Evolutionary conservation across 148 eudicot genomes (phyloP).

Genomic region (Salicornia ramosissima): DNA sequence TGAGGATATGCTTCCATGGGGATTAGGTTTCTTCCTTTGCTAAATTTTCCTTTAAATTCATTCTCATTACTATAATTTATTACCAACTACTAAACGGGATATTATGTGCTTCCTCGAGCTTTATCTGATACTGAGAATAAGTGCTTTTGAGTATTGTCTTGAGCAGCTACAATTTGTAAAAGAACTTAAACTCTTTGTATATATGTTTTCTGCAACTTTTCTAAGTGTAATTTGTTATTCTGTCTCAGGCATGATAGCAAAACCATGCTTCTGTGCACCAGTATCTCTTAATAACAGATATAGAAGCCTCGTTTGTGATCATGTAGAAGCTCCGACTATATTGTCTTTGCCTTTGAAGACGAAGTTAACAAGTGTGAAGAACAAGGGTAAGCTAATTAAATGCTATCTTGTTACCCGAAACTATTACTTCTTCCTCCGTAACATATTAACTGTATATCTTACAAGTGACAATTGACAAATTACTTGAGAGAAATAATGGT

Average conservation of each 20-base stretch:
- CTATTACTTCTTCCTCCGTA: neutral
- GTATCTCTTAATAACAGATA: neutral
- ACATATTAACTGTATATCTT: neutral
- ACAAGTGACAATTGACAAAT: neutral
- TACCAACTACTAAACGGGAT: too few species aligned
- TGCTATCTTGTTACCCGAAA: neutral
- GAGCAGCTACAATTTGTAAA: too few species aligned
- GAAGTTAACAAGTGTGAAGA: constrained; percentile 4
- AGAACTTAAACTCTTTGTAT: too few species aligned
- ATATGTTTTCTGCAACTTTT: too few species aligned
- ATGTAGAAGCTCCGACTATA: neutral
- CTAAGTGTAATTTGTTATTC: neutral
- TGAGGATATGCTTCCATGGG: too few species aligned
- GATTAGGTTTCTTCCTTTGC: too few species aligned
- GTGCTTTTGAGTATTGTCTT: too few species aligned
- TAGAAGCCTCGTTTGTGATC: neutral
- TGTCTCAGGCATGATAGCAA: constrained; percentile 13
- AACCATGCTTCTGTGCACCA: constrained; percentile 4
- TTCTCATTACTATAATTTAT: too few species aligned
- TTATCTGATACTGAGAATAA: too few species aligned
- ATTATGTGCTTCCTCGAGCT: too few species aligned
- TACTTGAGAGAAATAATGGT: neutral
- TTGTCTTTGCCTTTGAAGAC: constrained; percentile 8
- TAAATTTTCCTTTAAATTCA: too few species aligned
- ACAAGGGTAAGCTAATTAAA: constrained; percentile 2